These are phyloP conservation scores for Eimeria acervulina DNA, from an alignment of 169 alveolate genomes.

Conservation along the genomic window DNA sequence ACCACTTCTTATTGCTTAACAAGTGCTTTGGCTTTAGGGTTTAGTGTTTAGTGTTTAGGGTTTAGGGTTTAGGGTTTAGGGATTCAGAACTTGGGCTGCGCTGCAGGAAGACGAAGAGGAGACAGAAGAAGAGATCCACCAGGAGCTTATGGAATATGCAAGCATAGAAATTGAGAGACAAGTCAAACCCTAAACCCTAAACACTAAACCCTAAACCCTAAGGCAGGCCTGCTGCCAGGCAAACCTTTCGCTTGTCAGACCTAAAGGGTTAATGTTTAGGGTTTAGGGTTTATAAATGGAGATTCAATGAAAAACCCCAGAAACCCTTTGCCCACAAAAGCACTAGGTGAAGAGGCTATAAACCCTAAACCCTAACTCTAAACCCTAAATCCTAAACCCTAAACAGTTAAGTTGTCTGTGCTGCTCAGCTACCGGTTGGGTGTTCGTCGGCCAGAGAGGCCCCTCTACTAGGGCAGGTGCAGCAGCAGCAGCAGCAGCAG, in stretches of 20 bases:
- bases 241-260: not conserved
- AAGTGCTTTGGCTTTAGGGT: too few species aligned
- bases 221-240: not conserved
- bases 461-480: not conserved
- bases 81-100: not conserved
- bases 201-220: too few species aligned
- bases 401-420: not conserved
- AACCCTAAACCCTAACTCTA: too few species aligned
- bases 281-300: too few species aligned
- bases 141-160: conserved; percentile 20
- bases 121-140: conserved; percentile 19
- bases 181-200: not conserved
- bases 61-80: not conserved
- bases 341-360: too few species aligned
- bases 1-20: too few species aligned
- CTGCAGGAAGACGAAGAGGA: conserved; percentile 46
- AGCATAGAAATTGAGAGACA: conserved; percentile 19
- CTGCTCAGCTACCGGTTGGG: not conserved
- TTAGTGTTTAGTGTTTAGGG: not conserved
- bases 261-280: too few species aligned
- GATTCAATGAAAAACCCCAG: too few species aligned
- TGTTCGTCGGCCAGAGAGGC: not conserved
- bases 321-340: too few species aligned
- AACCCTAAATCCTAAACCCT: too few species aligned
- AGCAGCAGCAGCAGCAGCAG: conserved; percentile 20